A percentile compares a stretch with the other conserved stretches of the same genome.
Conservation (phyloP, 2,329 filamentous ascomycete species). For the Apiospora koreana region DNA sequence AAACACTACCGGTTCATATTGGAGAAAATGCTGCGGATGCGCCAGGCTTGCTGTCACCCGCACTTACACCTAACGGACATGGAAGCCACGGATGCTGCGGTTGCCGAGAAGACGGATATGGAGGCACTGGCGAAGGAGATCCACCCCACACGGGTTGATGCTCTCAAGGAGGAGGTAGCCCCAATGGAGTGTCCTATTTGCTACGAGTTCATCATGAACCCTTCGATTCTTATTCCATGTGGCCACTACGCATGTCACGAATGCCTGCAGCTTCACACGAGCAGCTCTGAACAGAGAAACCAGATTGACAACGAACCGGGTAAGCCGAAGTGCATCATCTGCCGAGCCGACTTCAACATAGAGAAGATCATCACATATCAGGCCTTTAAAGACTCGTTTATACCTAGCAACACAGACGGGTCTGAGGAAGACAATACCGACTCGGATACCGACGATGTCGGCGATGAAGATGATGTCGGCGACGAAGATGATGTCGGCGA, state of each 20-base stretch:
- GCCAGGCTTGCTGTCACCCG: constrained; percentile 79
- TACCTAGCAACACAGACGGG: constrained; percentile 42
- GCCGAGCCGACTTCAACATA: constrained; percentile 66
- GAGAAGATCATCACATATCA: constrained; percentile 72
- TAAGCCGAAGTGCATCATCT: constrained; percentile 72
- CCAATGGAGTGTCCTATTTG: constrained; percentile 80
- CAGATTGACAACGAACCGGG: constrained; percentile 60
- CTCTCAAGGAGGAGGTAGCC: constrained; percentile 58
- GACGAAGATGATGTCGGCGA: too few species aligned
- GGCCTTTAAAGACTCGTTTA: constrained; percentile 73
- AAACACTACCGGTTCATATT: constrained; percentile 79
- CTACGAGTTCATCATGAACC: constrained; percentile 73
- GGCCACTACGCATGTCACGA: constrained; percentile 79
- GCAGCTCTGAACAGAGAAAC: constrained; percentile 56
- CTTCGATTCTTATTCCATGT: constrained; percentile 78
- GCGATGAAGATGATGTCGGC: constrained; percentile 30
- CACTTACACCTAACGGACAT: constrained; percentile 59
- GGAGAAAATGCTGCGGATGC: constrained; percentile 75
- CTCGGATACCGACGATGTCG: constrained; percentile 31
- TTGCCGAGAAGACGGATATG: constrained; percentile 46
- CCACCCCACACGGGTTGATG: constrained; percentile 59
- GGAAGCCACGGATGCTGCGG: constrained; percentile 43
- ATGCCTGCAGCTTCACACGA: constrained; percentile 71
- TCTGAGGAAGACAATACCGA: constrained; percentile 39
- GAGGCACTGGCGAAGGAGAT: constrained; percentile 56